phyloP scores from a whole-genome alignment of 179 eudicot species.

The Silene noctiflora region DNA sequence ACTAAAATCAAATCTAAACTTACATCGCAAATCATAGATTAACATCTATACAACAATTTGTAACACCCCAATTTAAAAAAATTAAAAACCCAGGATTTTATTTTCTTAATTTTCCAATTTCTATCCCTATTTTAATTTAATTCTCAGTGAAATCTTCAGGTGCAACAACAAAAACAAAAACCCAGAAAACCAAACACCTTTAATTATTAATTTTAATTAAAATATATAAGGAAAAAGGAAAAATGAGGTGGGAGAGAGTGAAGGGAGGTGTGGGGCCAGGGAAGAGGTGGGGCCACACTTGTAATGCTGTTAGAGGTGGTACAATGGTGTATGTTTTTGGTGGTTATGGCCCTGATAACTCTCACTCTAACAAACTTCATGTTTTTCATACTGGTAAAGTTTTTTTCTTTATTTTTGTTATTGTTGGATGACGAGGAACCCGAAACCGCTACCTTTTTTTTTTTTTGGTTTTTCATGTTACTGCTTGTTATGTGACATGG shows the following conservation, averaged over 20 bases:
- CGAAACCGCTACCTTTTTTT: background rate
- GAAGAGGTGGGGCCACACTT: conserved; percentile 97
- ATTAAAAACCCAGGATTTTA: background rate
- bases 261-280: conserved; percentile 64
- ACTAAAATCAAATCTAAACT: conserved; percentile 9
- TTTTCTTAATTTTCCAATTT: too few relatives aligned
- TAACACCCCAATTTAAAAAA: background rate
- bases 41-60: background rate
- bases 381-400: conserved; percentile 76
- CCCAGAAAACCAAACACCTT: background rate
- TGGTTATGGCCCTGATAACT: conserved; percentile 69
- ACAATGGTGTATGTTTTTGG: conserved; percentile 81
- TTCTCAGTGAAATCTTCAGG: too few relatives aligned
- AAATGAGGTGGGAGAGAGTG: conserved; percentile 86
- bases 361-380: conserved; percentile 75
- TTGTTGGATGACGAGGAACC: too few relatives aligned
- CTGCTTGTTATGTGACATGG: background rate
- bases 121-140: too few relatives aligned
- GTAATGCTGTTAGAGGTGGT: conserved; percentile 80
- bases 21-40: background rate
- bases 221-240: background rate
- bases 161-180: background rate
- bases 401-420: background rate
- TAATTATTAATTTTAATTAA: background rate
- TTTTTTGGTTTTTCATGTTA: background rate